These are phyloP conservation scores for Fibroporia radiculosa DNA, from an alignment of 768 basidiomycete genomes.

Conservation along the genomic window DNA sequence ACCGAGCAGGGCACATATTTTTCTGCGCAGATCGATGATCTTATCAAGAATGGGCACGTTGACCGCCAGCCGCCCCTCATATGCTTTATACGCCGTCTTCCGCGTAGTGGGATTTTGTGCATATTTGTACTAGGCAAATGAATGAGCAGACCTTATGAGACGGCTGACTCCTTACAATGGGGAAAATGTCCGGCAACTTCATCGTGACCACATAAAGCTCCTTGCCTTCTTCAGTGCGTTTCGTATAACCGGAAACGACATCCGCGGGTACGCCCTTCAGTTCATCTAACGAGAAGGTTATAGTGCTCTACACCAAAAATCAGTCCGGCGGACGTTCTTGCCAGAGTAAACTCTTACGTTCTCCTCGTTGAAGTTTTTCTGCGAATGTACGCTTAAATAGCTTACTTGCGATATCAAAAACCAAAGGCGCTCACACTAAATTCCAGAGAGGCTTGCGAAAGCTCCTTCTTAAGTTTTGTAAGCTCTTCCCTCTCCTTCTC, in stretches of 20 bases:
- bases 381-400: neutral
- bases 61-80: constrained; percentile 57
- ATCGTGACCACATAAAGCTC: constrained; percentile 68
- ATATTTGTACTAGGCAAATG: constrained; percentile 60
- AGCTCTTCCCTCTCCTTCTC: constrained; percentile 52
- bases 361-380: constrained; percentile 91
- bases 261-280: constrained; percentile 76
- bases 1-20: constrained; percentile 58
- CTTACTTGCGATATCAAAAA: neutral
- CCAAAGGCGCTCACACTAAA: constrained; percentile 52
- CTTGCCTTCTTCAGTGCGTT: constrained; percentile 48
- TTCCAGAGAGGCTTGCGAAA: constrained; percentile 69
- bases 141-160: neutral
- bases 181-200: constrained; percentile 80
- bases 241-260: constrained; percentile 70
- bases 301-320: constrained; percentile 35
- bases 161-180: constrained; percentile 41
- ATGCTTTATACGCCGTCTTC: constrained; percentile 53
- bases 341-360: constrained; percentile 36
- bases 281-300: constrained; percentile 64
- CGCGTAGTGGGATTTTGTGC: constrained; percentile 67
- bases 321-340: neutral
- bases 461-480: constrained; percentile 61
- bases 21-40: constrained; percentile 60
- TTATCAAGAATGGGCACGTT: constrained; percentile 68